Base-by-base conservation (phyloP, 129 eudicot species). In the Scalesia atractyloides region DNA sequence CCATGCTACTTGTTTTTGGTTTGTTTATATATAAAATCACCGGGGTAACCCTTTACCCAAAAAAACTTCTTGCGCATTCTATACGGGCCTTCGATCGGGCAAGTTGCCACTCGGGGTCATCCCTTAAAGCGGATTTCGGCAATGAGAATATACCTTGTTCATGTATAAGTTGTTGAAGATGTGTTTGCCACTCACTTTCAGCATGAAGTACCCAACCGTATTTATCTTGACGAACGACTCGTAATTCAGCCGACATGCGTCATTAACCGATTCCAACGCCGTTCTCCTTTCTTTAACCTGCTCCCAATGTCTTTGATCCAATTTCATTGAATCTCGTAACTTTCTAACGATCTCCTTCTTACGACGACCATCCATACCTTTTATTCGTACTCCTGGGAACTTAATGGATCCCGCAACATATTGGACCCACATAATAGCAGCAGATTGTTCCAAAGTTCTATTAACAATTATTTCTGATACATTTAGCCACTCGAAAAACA, bases 201-300 rank as follows among this genome's bases (percentile, higher is more conserved):
- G 99, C 99, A 82, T 95, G 99, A 7, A 95, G 94, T 33, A 95
- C 97, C 99, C 99, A 95, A 54, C 99, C 99, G 53, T 95, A 95
- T 70, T 95, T 95, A 77, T 95, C 99, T 82, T 95, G 99, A 66
- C 99, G 94, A 50, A 95, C 90, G 51, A 95, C 99, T 75, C 99
- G 75, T 26, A 95, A 54, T 72, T 90, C 99, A 50, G 99, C 91
- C 11, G 97, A 86, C 72, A 67, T 51, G 43, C 14, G 48, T 48
- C 59, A 26, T 44, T 95, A 65, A 89, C 89, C 79, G 83, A 53
- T 56, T 89, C 98, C 79, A 92, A 85, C 8, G 96, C 96, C 66
- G 80, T 78, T 67, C 98, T 85, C 41, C 96, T 75, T 64, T 92
- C 96, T 64, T 86, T 89, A 64, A 89, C 82, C 76, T 87, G 95